Evolutionary conservation across 495 filamentous ascomycete genomes (phyloP), one percentile per base, ranked within the genome.

Genomic region (Penicillium canariense): DNA sequence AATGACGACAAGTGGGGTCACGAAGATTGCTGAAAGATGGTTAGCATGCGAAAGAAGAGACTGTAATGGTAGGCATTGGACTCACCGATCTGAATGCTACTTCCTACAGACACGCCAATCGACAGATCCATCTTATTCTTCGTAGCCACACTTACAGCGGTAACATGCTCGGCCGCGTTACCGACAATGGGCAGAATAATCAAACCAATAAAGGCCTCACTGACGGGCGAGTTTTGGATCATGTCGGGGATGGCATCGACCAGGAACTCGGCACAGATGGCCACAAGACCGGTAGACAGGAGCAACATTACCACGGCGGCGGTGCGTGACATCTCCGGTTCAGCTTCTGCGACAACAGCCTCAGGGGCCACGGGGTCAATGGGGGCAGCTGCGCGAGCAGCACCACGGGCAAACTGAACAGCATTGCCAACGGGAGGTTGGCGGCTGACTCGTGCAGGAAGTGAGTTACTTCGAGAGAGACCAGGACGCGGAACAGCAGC

Each of bases 91-190:
- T 96, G 91, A 64, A 96, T 95, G 58, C 86, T 91, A 44, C 83
- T 88, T 12, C 91, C 91, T 17, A 96, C 84, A 4, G 91, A 91
- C 23, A 96, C 89, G 60, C 89, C 91, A 57, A 96, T 95, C 0
- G 91, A 87, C 25, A 96, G 76, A 75, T 96, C 91, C 91, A 96
- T 95, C 76, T 96, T 96, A 74, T 96, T 96, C 77, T 96, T 96
- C 57, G 82, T 80, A 5, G 91, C 91, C 7, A 96, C 90, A 23
- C 84, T 88, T 32, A 96, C 88, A 1, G 91, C 89, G 1, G 90
- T 96, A 6, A 94, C 87, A 76, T 96, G 91, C 75, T 96, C 91
- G 0, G 91, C 91, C 1, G 91, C 91, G 59, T 96, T 96, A 51
- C 91, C 90, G 10, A 96, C 89, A 55, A 96, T 91, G 18, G 91